A percentile compares a stretch with the other conserved stretches of the same genome.
phyloP scores from a whole-genome alignment of 441 rosid species.

The Gossypium aridum region DNA sequence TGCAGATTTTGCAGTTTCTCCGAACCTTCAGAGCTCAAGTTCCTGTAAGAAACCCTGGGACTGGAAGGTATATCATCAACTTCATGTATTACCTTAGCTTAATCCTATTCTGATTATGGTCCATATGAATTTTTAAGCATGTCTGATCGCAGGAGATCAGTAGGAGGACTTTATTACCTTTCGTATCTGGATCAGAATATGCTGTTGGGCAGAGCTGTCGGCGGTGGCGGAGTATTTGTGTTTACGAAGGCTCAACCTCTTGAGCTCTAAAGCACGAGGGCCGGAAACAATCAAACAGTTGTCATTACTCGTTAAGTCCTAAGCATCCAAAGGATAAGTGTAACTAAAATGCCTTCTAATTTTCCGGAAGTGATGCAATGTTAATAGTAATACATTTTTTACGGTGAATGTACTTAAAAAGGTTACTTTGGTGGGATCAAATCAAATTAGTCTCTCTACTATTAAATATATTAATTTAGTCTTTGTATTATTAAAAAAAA shows the following conservation, averaged over 20 bases:
- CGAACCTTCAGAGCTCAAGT: constrained; percentile 67
- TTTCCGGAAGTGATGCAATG: too few species aligned
- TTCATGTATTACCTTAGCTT: not conserved
- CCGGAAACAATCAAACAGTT: not conserved
- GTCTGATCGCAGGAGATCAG: constrained; percentile 47
- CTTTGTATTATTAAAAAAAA: too few species aligned
- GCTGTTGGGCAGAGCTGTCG: constrained; percentile 88
- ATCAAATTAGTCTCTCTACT: too few species aligned
- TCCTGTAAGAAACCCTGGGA: constrained; percentile 51
- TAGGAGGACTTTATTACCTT: constrained; percentile 87
- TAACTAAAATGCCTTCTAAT: too few species aligned
- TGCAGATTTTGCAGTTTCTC: constrained; percentile 78
- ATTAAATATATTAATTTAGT: too few species aligned
- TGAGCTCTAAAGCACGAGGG: constrained; percentile 30
- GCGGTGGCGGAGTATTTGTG: constrained; percentile 89
- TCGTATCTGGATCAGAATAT: constrained; percentile 72
- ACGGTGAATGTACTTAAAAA: too few species aligned
- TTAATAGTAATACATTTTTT: too few species aligned
- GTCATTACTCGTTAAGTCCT: not conserved
- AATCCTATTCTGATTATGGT: not conserved
- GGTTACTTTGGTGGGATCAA: too few species aligned
- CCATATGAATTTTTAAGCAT: constrained; percentile 16
- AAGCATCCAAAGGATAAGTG: not conserved
- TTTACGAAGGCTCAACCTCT: constrained; percentile 84
- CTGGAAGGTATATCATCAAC: constrained; percentile 40